Evolutionary conservation across 2,329 filamentous ascomycete species (phyloP).

Genomic region (Tolypocladium capitatum): DNA sequence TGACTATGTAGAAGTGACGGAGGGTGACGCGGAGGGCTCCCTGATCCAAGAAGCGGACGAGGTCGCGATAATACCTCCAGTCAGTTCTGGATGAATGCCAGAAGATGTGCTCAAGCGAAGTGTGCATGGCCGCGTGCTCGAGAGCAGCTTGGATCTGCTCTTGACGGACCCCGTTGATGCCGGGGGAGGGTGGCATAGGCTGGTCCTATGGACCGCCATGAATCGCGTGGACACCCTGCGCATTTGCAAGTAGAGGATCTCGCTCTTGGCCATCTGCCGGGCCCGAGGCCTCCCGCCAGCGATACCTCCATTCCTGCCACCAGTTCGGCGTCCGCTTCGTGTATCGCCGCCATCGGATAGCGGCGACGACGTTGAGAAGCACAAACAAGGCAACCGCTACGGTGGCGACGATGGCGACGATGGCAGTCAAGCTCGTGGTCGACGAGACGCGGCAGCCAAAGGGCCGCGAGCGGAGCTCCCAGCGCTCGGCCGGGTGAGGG

Average conservation of each 20-base stretch:
- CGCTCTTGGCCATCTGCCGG: constrained; percentile 12
- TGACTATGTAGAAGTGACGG: constrained; percentile 61
- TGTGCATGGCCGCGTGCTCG: not conserved
- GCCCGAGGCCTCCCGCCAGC: constrained; percentile 5
- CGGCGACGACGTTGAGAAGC: constrained; percentile 3
- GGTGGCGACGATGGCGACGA: constrained; percentile 15
- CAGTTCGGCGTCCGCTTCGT: constrained; percentile 9
- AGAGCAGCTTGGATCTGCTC: not conserved
- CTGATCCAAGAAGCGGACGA: constrained; percentile 63
- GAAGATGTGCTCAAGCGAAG: not conserved
- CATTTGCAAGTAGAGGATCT: constrained; percentile 14
- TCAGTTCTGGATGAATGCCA: constrained; percentile 59
- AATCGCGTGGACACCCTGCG: not conserved
- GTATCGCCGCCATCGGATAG: constrained; percentile 10
- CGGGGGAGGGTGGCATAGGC: not conserved
- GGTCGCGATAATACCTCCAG: constrained; percentile 76
- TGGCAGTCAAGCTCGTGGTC: constrained; percentile 17
- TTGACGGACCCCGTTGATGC: not conserved
- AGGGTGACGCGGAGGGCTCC: constrained; percentile 23
- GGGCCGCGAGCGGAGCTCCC: constrained; percentile 23
- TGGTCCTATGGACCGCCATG: not conserved
- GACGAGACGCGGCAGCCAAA: constrained; percentile 23
- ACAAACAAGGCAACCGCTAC: constrained; percentile 12
- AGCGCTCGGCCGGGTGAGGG: constrained; percentile 32
- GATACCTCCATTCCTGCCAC: constrained; percentile 5